phyloP scores from a whole-genome alignment of 768 basidiomycete species.

The Suillus clintonianus region DNA sequence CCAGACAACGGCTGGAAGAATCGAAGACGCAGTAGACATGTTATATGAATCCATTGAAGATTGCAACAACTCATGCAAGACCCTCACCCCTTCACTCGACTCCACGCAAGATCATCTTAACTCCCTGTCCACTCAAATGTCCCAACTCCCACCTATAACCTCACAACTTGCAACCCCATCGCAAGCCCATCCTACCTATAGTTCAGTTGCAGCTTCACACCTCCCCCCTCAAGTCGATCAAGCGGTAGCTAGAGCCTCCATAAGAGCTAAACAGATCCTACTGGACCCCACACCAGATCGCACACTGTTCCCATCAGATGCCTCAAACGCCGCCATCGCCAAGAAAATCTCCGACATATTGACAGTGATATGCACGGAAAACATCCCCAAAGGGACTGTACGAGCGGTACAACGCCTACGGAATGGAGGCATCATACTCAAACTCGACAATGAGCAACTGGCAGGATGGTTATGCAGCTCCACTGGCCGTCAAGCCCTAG shows the following conservation, averaged over 20 bases:
- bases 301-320: neutral
- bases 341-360: neutral
- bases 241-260: neutral
- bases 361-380: rapidly evolving
- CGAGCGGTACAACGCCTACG: neutral
- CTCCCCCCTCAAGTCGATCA: neutral
- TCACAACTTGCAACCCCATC: neutral
- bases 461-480: slow-evolving; percentile 18
- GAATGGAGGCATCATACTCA: slow-evolving; percentile 17
- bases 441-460: slow-evolving; percentile 11
- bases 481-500: slow-evolving; percentile 6
- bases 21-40: neutral
- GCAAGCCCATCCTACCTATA: neutral
- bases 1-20: neutral
- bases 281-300: neutral
- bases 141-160: neutral
- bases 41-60: neutral
- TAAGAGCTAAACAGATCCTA: neutral
- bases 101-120: neutral
- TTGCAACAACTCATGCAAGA: neutral
- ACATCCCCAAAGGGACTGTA: neutral
- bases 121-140: neutral
- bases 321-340: neutral
- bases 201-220: neutral
- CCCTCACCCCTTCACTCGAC: neutral